Percentiles rank a stretch among this genome's conserved stretches.
Conservation (phyloP, 768 basidiomycete species). For the Lactarius evosmus region DNA sequence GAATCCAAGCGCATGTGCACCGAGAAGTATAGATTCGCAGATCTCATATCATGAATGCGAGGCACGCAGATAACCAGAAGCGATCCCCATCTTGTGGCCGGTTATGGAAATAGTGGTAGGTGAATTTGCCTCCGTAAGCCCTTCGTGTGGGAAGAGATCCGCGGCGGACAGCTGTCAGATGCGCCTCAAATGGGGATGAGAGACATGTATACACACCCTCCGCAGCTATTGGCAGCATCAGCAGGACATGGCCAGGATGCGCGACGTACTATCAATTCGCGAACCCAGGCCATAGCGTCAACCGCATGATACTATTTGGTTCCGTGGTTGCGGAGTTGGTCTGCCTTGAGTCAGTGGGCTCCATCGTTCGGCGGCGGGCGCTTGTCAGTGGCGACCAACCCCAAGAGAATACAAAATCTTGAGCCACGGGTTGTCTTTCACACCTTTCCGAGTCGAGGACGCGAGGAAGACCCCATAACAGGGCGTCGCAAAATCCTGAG, state of each 20-base stretch:
- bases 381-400: too few species aligned
- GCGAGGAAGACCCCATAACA: neutral
- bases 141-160: slow-evolving; percentile 14
- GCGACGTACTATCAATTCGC: neutral
- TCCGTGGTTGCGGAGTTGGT: too few species aligned
- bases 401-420: neutral
- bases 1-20: too few species aligned
- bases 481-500: neutral
- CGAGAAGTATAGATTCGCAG: neutral
- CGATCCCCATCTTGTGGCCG: neutral
- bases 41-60: neutral
- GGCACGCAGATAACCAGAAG: neutral
- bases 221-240: neutral
- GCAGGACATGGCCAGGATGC: neutral
- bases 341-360: too few species aligned
- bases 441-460: neutral
- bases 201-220: neutral
- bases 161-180: neutral
- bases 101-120: neutral
- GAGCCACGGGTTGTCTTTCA: neutral
- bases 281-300: neutral
- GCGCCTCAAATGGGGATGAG: neutral
- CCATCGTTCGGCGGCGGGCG: too few species aligned
- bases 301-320: neutral
- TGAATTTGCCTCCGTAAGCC: too few species aligned